These are phyloP conservation scores for Vitis riparia DNA, from an alignment of 164 flowering plant species.

Conservation along the genomic window DNA sequence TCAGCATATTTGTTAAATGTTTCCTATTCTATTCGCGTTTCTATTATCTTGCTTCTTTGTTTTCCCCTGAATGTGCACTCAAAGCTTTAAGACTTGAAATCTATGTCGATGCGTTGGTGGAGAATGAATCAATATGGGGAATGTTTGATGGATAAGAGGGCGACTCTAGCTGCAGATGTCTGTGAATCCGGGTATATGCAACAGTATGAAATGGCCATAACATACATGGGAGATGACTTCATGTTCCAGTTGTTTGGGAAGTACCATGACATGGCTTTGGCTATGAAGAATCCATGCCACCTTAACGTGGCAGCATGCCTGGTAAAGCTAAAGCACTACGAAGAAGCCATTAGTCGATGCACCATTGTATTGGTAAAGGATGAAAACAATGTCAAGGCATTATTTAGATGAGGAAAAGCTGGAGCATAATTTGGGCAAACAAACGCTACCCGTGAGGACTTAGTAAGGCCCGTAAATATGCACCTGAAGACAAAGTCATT, in stretches of 20 bases:
- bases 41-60: no score
- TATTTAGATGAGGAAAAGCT: conserved; percentile 96
- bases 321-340: conserved; percentile 83
- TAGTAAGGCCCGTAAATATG: conserved; percentile 82
- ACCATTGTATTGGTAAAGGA: conserved; percentile 78
- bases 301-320: conserved; percentile 91
- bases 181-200: conserved; percentile 39
- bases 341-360: conserved; percentile 91
- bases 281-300: conserved; percentile 97
- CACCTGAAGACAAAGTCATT: conserved; percentile 85
- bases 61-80: no score
- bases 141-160: no score
- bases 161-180: no score
- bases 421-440: conserved; percentile 93
- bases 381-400: conserved; percentile 83
- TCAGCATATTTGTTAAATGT: no score
- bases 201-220: conserved; percentile 99
- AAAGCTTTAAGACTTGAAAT: no score
- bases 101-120: no score
- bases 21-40: no score
- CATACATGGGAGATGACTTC: conserved; percentile 97
- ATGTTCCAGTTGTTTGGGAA: conserved; percentile 97
- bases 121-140: no score
- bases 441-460: conserved; percentile 89
- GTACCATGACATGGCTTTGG: conserved; percentile 90